Base-by-base conservation (phyloP, 495 filamentous ascomycete species). In the Antarctomyces pellizariae region DNA sequence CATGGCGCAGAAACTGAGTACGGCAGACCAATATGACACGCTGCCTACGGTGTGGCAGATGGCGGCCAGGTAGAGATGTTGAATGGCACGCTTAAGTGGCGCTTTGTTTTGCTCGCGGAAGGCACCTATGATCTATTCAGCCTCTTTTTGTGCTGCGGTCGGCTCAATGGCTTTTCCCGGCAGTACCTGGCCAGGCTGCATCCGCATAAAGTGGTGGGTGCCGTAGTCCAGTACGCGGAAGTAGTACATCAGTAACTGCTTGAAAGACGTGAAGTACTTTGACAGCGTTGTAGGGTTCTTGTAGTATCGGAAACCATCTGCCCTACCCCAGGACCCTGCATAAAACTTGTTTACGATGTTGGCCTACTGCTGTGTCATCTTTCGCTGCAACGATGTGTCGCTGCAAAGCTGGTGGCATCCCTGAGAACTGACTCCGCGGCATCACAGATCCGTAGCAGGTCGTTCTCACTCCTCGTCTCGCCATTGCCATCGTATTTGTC, bases 41-140 rank as follows among this genome's bases (percentile, higher is more conserved):
- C 24, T 33, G 10, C 17, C 21, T 14, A 33, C 13, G 29, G 13
- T 34, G 12, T 34, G 21, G 22, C 13, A 34, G 31, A 34, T 34
- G 14, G 29, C 19, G 9, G 31, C 25, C n/a, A 34, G 14, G 26
- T 29, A 34, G 7, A 34, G 26, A 28, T 26, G 25, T 19, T 13
- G 16, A 24, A 34, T 29, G 29, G 31, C 19, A 34, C 29, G 16
- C 31, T 34, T 34, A 11, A 34, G 18, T n/a, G n/a, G n/a, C n/a
- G n/a, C n/a, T n/a, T n/a, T n/a, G n/a, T n/a, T n/a, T n/a, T n/a
- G n/a, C n/a, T n/a, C n/a, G n/a, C n/a, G n/a, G n/a, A 28, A 21
- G 9, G 16, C 24, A 22, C 16, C 18, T 33, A 22, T 28, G 14
- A 26, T 24, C 18, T 26, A 21, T 21, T 26, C 24, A 29, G 18